These are phyloP conservation scores for Alectoria sarmentosa DNA, from an alignment of 495 filamentous ascomycete species.

Conservation along the genomic window DNA sequence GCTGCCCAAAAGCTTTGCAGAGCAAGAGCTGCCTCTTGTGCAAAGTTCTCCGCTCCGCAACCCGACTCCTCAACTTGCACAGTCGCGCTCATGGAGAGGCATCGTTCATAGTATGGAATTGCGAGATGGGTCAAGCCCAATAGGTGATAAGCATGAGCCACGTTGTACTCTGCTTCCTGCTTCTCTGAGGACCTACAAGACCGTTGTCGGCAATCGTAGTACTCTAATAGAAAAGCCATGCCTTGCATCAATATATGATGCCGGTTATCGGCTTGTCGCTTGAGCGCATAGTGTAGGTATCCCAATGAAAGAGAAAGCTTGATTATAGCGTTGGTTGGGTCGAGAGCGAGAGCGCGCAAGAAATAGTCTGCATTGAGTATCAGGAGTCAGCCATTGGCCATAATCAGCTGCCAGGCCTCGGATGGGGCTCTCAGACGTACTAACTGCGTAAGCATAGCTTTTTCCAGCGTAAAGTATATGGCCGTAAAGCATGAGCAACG, in stretches of 20 bases:
- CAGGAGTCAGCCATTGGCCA: neutral
- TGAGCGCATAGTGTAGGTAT: conserved; percentile 79
- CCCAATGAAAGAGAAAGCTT: conserved; percentile 62
- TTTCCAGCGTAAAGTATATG: conserved; percentile 75
- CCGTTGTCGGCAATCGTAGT: conserved; percentile 50
- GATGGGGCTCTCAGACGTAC: conserved; percentile 32
- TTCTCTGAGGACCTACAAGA: conserved; percentile 38
- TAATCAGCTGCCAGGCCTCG: neutral
- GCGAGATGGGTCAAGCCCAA: conserved; percentile 75
- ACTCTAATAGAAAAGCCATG: conserved; percentile 69
- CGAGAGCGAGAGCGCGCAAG: conserved; percentile 72
- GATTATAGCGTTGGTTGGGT: conserved; percentile 67
- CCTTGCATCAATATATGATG: conserved; percentile 82
- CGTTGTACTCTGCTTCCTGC: conserved; percentile 88
- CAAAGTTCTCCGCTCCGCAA: conserved; percentile 50
- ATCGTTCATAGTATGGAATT: conserved; percentile 61
- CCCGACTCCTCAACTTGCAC: conserved; percentile 27
- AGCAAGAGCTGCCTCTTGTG: conserved; percentile 68
- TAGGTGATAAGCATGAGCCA: conserved; percentile 71
- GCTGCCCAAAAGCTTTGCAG: conserved; percentile 62
- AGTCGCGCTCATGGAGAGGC: conserved; percentile 39
- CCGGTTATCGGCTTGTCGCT: conserved; percentile 80
- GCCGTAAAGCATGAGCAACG: conserved; percentile 78
- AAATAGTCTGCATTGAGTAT: conserved; percentile 57
- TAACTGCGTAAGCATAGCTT: conserved; percentile 74